These are phyloP conservation scores for Cystobasidiaceae sp. DNA, from an alignment of 1,284 basidiomycete species.

Conservation along the genomic window DNA sequence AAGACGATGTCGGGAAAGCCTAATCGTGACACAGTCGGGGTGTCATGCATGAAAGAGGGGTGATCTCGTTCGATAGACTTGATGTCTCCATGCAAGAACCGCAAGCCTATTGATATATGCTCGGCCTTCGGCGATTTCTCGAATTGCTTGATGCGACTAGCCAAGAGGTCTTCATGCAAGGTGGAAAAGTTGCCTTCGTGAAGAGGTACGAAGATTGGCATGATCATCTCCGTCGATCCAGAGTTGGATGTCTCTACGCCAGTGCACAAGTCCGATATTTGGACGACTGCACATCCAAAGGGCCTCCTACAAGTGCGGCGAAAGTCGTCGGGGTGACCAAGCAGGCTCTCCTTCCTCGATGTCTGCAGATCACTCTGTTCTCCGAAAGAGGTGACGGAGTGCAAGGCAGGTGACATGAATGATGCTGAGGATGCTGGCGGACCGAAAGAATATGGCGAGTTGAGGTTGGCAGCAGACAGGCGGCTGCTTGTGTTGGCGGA, in stretches of 20 bases:
- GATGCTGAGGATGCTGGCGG: conserved; percentile 6
- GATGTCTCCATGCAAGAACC: conserved; percentile 77
- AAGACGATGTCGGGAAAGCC: conserved; percentile 96
- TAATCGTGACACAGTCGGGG: conserved; percentile 76
- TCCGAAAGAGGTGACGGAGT: background rate
- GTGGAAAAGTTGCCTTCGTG: conserved; percentile 85
- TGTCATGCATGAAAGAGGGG: conserved; percentile 75
- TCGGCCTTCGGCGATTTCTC: conserved; percentile 70
- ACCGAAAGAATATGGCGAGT: conserved; percentile 6
- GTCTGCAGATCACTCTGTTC: background rate
- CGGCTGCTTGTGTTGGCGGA: background rate
- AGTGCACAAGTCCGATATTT: conserved; percentile 69
- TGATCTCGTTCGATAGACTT: conserved; percentile 73
- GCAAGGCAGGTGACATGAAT: background rate
- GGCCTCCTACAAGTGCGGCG: conserved; percentile 63
- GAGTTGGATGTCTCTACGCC: conserved; percentile 49
- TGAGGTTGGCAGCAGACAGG: background rate
- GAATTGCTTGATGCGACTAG: conserved; percentile 69
- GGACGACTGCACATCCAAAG: conserved; percentile 88
- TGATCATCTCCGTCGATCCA: conserved; percentile 65
- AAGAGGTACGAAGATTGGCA: conserved; percentile 78
- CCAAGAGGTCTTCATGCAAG: conserved; percentile 91
- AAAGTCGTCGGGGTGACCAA: conserved; percentile 1
- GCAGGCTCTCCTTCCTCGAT: background rate
- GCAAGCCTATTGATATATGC: conserved; percentile 78